phyloP scores from a whole-genome alignment of 2,329 filamentous ascomycete genomes.

The Cryphonectria parasitica region DNA sequence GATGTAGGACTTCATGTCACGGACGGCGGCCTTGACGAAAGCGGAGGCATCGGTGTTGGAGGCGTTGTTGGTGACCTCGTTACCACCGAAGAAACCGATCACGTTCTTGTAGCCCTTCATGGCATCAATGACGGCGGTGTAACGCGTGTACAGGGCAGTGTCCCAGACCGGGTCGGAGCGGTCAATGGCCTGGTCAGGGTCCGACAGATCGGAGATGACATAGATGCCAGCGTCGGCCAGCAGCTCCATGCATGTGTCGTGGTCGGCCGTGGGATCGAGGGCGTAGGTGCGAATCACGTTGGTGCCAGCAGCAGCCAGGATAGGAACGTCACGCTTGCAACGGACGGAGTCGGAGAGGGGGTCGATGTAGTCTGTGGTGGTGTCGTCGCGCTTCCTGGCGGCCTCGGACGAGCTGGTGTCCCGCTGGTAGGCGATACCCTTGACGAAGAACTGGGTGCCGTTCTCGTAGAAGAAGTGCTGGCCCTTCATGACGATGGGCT shows the following conservation, averaged over 20 bases:
- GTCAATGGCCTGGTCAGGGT: slow-evolving; percentile 83
- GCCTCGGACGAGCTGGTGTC: slow-evolving; percentile 53
- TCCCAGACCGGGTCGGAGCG: slow-evolving; percentile 81
- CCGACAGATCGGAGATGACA: slow-evolving; percentile 86
- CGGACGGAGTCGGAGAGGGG: slow-evolving; percentile 72
- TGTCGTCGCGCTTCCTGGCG: slow-evolving; percentile 52
- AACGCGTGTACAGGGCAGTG: slow-evolving; percentile 75
- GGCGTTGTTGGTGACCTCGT: slow-evolving; percentile 88
- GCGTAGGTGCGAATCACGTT: slow-evolving; percentile 97
- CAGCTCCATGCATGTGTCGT: slow-evolving; percentile 81
- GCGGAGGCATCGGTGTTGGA: slow-evolving; percentile 91
- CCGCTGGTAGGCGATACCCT: slow-evolving; percentile 94
- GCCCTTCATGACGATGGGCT: slow-evolving; percentile 30
- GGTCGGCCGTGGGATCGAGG: slow-evolving; percentile 77
- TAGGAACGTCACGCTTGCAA: slow-evolving; percentile 86
- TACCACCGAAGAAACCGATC: slow-evolving; percentile 97
- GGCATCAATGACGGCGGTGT: slow-evolving; percentile 81
- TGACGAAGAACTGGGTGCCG: slow-evolving; percentile 73
- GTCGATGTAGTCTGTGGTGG: slow-evolving; percentile 69
- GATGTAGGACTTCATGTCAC: slow-evolving; percentile 95
- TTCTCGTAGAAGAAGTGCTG: slow-evolving; percentile 79
- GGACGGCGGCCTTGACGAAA: slow-evolving; percentile 96
- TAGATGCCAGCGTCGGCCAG: slow-evolving; percentile 90
- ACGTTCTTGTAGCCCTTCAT: slow-evolving; percentile 85
- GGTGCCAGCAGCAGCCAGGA: slow-evolving; percentile 76